These are phyloP conservation scores for Termitomyces sp. DNA, from an alignment of 768 basidiomycete genomes.

Conservation along the genomic window DNA sequence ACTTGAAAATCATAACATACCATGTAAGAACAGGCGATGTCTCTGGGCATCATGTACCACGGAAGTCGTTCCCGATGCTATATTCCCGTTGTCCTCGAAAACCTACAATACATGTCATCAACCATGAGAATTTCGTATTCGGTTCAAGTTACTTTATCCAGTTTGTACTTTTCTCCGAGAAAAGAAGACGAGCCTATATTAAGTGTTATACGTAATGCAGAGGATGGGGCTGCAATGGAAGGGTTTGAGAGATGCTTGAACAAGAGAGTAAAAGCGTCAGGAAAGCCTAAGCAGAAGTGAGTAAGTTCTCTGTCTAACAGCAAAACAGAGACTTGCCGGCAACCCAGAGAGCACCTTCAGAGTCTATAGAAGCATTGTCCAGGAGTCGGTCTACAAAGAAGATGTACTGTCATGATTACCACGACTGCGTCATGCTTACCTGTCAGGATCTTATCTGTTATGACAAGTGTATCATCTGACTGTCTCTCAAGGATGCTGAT, in stretches of 20 bases:
- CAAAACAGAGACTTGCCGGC: slow-evolving; percentile 37
- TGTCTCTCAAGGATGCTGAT: slow-evolving; percentile 53
- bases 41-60: slow-evolving; percentile 50
- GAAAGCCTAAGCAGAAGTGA: slow-evolving; percentile 32
- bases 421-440: slow-evolving; percentile 29
- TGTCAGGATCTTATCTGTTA: slow-evolving; percentile 46
- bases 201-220: slow-evolving; percentile 45
- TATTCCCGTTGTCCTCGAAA: slow-evolving; percentile 61
- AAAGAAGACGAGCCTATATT: slow-evolving; percentile 47
- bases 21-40: slow-evolving; percentile 49
- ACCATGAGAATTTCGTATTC: background rate
- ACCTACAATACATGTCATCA: slow-evolving; percentile 29
- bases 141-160: slow-evolving; percentile 42
- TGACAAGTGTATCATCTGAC: slow-evolving; percentile 49
- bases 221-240: slow-evolving; percentile 34
- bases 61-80: slow-evolving; percentile 52
- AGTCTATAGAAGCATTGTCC: slow-evolving; percentile 61
- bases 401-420: background rate
- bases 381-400: slow-evolving; percentile 36
- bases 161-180: slow-evolving; percentile 53
- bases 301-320: background rate
- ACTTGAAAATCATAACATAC: slow-evolving; percentile 25
- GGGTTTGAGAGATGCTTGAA: slow-evolving; percentile 38
- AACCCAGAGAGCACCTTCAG: slow-evolving; percentile 55
- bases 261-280: slow-evolving; percentile 27